Base-by-base conservation (phyloP, 2,329 filamentous ascomycete genomes). In the Venturiaceae sp. region DNA sequence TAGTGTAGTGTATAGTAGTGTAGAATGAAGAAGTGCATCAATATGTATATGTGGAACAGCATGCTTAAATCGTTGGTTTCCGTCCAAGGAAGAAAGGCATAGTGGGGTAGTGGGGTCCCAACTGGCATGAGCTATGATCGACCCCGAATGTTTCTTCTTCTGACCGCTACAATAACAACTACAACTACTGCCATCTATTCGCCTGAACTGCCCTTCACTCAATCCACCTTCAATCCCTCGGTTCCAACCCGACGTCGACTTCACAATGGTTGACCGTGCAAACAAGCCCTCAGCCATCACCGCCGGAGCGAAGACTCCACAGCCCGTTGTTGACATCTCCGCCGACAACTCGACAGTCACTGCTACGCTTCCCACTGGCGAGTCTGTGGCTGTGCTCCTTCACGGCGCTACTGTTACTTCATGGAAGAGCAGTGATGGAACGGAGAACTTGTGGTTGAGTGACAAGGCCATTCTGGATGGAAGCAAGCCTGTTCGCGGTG, bases 331-430 rank as follows among this genome's bases (percentile, higher is more conserved):
- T 67, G 83, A 83, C 70, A 84, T 92, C 67, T 82, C 84, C 30
- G 81, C 88, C 66, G 83, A 84, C 69, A 85, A 85, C 72, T 81
- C 82, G 60, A 83, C 83, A 61, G 86, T 97, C 55, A 82, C 83
- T n/a, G 92, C 92, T 34, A 81, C 80, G 32, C 83, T 97, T 46
- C 89, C 91, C 39, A 88, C 90, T 0, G 92, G 92, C 64, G 92
- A 97, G 75, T 89, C 84, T 58, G 83, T 96, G 64, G 85, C 90
- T 63, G 80, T 99, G 37, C 79, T 96, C 61, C 83, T 97, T n/a
- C 88, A 88, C 68, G 94, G 94, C 60, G 94, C 94, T 11, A 97
- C 92, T 0, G 87, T 99, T 53, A 85, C 88, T 60, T 94, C 88
- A 73, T 99, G 94, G 94, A 95, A 94, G 79, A 86, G 88, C 69